Evolutionary conservation across 805 yeast genomes (phyloP).

Genomic region (Candida hispaniensis): DNA sequence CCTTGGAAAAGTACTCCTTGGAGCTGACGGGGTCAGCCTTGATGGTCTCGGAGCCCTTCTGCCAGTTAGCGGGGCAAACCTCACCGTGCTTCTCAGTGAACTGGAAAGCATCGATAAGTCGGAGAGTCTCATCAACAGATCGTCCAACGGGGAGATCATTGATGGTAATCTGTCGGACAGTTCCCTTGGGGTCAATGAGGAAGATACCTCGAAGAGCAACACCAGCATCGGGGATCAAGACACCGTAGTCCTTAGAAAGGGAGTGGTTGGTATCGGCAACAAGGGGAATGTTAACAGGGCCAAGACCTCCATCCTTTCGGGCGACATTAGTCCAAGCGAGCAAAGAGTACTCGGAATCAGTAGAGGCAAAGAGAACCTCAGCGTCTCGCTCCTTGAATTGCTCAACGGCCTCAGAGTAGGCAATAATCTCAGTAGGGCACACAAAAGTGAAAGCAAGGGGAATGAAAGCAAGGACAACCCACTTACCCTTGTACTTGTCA

Average conservation of each 20-base stretch:
- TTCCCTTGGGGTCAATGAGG: constrained; percentile 93
- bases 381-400: constrained; percentile 80
- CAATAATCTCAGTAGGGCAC: constrained; percentile 98
- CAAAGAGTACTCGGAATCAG: constrained; percentile 95
- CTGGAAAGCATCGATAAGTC: constrained; percentile 98
- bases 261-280: constrained; percentile 95
- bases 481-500: constrained; percentile 94
- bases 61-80: constrained; percentile 99
- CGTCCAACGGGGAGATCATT: constrained; percentile 99
- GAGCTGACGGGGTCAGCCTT: constrained; percentile 70
- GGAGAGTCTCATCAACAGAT: constrained; percentile 93
- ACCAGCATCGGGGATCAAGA: constrained; percentile 91
- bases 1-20: constrained; percentile 66
- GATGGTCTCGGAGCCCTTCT: constrained; percentile 87
- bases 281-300: constrained; percentile 88
- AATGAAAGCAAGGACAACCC: constrained; percentile 93
- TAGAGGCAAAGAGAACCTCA: constrained; percentile 89
- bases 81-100: constrained; percentile 99
- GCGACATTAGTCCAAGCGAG: constrained; percentile 97
- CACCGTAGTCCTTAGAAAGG: constrained; percentile 93
- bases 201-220: constrained; percentile 96
- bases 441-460: constrained; percentile 99
- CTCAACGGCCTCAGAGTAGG: constrained; percentile 91
- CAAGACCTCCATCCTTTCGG: constrained; percentile 97
- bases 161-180: constrained; percentile 91